Percentiles rank a stretch among this genome's conserved stretches.
These are phyloP conservation scores for Daldinia concentrica DNA, from an alignment of 495 filamentous ascomycete species.

Conservation along the genomic window DNA sequence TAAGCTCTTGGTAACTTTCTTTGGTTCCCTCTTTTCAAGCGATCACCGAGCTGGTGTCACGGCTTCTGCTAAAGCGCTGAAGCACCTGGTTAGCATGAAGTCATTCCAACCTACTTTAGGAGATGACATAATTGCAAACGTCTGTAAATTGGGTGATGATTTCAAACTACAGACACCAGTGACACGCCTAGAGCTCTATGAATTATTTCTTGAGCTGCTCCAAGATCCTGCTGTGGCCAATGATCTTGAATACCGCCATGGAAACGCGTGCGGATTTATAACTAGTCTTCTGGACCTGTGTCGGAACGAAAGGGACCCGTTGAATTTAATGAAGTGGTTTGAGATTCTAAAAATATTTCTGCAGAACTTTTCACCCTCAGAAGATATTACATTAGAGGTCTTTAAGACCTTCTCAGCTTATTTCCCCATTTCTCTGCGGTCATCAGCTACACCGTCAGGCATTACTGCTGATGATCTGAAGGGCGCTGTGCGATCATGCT, in stretches of 20 bases:
- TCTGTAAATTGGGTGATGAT: constrained; percentile 57
- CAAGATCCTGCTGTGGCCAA: constrained; percentile 48
- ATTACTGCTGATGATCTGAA: constrained; percentile 62
- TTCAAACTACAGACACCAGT: constrained; percentile 56
- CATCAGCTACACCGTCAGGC: constrained; percentile 51
- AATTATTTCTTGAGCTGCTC: constrained; percentile 55
- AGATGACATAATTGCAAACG: constrained; percentile 51
- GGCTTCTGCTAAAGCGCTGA: constrained; percentile 58
- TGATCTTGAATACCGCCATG: constrained; percentile 54
- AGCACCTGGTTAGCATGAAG: constrained; percentile 54
- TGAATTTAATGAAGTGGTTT: constrained; percentile 61
- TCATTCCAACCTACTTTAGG: constrained; percentile 56
- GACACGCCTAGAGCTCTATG: constrained; percentile 59
- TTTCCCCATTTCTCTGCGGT: constrained; percentile 62
- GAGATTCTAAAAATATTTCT: constrained; percentile 51
- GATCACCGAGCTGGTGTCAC: constrained; percentile 61
- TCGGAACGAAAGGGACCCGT: constrained; percentile 59
- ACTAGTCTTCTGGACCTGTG: constrained; percentile 55
- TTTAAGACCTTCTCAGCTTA: constrained; percentile 61
- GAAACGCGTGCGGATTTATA: constrained; percentile 50
- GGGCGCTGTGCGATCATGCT: constrained; percentile 56
- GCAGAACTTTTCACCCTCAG: constrained; percentile 50
- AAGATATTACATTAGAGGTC: constrained; percentile 54
- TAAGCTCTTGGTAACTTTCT: constrained; percentile 56
- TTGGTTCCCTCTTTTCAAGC: constrained; percentile 59